These are phyloP conservation scores for Aspergillus mulundensis DNA, from an alignment of 495 filamentous ascomycete genomes.

Conservation along the genomic window DNA sequence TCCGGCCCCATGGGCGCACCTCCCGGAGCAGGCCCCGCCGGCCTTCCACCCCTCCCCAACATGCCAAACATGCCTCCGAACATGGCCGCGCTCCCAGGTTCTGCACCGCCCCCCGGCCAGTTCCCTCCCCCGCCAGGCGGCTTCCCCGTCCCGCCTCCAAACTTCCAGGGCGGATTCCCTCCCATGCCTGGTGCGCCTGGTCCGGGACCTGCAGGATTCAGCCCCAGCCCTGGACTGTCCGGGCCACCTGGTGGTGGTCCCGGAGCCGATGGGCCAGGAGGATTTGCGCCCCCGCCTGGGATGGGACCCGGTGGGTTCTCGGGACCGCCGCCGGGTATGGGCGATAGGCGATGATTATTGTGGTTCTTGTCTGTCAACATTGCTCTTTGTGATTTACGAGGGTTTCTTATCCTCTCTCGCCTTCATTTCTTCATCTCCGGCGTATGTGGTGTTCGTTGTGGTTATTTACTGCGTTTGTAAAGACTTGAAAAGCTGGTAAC, in stretches of 20 bases:
- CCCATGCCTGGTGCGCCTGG: constrained; percentile 24
- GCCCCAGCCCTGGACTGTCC: constrained; percentile 19
- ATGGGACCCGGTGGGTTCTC: constrained; percentile 12
- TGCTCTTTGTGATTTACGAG: neutral
- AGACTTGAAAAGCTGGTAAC: neutral
- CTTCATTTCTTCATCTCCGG: neutral
- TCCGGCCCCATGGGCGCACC: constrained; percentile 32
- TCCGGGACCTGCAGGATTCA: constrained; percentile 22
- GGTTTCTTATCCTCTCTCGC: neutral
- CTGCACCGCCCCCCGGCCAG: constrained; percentile 32
- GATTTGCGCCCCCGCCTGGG: constrained; percentile 27
- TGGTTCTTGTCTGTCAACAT: neutral
- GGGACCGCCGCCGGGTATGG: constrained; percentile 22
- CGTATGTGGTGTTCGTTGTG: neutral
- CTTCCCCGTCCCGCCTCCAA: constrained; percentile 42
- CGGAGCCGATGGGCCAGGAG: constrained; percentile 13
- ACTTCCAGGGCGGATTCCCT: constrained; percentile 42
- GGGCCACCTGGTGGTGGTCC: constrained; percentile 27
- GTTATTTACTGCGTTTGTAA: neutral
- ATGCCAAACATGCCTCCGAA: constrained; percentile 37
- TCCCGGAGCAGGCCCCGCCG: constrained; percentile 13
- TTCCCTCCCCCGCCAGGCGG: constrained; percentile 61
- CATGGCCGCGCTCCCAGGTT: constrained; percentile 28
- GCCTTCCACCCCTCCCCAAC: constrained; percentile 35
- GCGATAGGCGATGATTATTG: constrained; percentile 16